Base-by-base conservation (phyloP, 2,329 filamentous ascomycete species). In the Penicillium nordicum region DNA sequence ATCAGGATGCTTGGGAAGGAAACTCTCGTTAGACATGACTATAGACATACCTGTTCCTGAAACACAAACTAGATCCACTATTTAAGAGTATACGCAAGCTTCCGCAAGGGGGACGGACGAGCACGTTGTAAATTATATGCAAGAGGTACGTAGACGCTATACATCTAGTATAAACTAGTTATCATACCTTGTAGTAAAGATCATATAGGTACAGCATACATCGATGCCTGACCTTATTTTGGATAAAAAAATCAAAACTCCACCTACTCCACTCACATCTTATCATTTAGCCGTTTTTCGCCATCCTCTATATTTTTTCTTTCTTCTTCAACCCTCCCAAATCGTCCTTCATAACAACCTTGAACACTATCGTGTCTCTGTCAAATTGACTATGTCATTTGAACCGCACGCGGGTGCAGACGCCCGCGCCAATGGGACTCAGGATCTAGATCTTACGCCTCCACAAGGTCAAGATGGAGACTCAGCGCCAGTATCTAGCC, bases 401-500 rank as follows among this genome's bases (percentile, higher is more conserved):
- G 59, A 47, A 45, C 32, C 53, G 14, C 36, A 32, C 47, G 44
- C 55, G 36, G 42, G 44, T 30, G 21, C 53, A 49, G 58, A 52
- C 38, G 36, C 34, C 50, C 57, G 46, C 52, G 23, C 50, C 50
- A 40, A 49, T 21, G 41, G 9, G 25, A 34, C 57, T 49, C 40
- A 45, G 42, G 21, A 47, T 45, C 30, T 53, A 53, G 48, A 55
- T 52, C 23, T 14, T 14, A 34, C 50, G 23, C 41, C 14, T 27
- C 36, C 27, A 27, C 29, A 46, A 14, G 37, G 18, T 10, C 51
- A 54, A 23, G 54, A 53, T 38, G 51, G 46, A 21, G 46, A 57
- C 29, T 60, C 60, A 38, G 47, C 52, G 14, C 62, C 60, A 8
- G 56, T 45, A 5, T 64, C 63, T 4, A 53, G 53, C 38, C 57